Percentiles rank a stretch among this genome's conserved stretches.
These are phyloP conservation scores for Ogataea trehalophila DNA, from an alignment of 805 yeast species.

Conservation along the genomic window DNA sequence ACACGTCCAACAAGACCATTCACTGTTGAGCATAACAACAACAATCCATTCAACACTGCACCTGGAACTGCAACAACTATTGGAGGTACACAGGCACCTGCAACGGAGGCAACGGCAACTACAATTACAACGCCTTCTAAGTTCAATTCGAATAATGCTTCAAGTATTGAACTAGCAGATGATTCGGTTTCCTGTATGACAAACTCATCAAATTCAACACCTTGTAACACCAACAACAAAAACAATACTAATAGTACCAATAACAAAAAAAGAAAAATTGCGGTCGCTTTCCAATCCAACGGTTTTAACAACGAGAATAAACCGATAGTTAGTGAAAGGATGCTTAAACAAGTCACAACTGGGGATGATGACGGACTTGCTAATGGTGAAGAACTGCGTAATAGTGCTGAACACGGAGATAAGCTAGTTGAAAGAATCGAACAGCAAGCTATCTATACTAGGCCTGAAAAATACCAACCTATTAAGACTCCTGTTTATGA, in stretches of 20 bases:
- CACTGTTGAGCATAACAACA: no score
- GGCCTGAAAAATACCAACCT: slow-evolving; percentile 12
- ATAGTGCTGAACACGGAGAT: not conserved
- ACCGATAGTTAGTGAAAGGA: no score
- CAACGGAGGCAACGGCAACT: slow-evolving; percentile 10
- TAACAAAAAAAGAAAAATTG: slow-evolving; percentile 7
- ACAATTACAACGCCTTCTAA: slow-evolving; percentile 10
- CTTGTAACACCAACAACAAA: slow-evolving; percentile 9
- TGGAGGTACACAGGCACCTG: not conserved
- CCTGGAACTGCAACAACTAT: slow-evolving; percentile 15
- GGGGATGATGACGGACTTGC: not conserved
- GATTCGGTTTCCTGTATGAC: slow-evolving; percentile 16
- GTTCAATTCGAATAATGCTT: slow-evolving; percentile 8
- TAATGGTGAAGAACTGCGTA: not conserved
- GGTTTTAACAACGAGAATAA: no score
- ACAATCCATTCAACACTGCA: slow-evolving; percentile 7
- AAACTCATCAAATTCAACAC: slow-evolving; percentile 18
- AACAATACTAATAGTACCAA: no score
- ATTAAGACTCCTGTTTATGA: slow-evolving; percentile 12
- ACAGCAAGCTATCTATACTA: not conserved
- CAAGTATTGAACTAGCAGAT: not conserved
- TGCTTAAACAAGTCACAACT: no score
- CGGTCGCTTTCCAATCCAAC: not conserved
- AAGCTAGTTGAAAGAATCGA: not conserved
- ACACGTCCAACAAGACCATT: not conserved